Evolutionary conservation across 192 early-diverging fungal genomes (phyloP), one percentile per base, ranked within the genome.

Genomic region (Diversispora eburnea): DNA sequence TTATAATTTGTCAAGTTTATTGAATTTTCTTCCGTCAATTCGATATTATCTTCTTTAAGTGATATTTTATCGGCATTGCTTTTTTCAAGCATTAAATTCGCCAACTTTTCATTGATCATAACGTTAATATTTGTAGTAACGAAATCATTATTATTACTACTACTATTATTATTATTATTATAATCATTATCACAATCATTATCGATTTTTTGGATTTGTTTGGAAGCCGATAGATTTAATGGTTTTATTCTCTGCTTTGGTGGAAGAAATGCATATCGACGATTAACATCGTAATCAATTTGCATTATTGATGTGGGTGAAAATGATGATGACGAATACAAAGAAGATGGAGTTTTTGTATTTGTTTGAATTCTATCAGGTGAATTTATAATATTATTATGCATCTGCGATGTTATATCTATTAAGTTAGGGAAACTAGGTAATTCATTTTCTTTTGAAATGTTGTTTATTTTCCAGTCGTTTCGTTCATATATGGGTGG

Each of bases 191-290:
- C 43, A 67, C 0, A n/a, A 39, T 67, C 9, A 22, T 20, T 4
- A n/a, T 33, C 49, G 8, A 8, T 57, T 6, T 42, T 43, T 54
- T 17, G 20, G 56, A 39, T 45, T 70, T 56, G 25, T 41, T 56
- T 70, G 19, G 66, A 67, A 67, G 48, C 66, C 3, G 66, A 67
- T 25, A 70, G 41, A 9, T 57, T 56, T 9, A 70, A 56, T 41
- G 54, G 41, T 10, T 46, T 57, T 42, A 52, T 25, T 39, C 54
- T 39, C 19, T 56, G 19, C 56, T 57, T 70, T 51, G 63, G 43
- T n/a, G 52, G 33, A n/a, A 10, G 67, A 70, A 57, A 70, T 19
- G 17, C 25, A 41, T 52, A 41, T 8, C 6, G 49, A 63, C 39
- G n/a, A 5, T 59, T 59, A 3, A 59, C 57, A 54, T 54, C n/a